Base-by-base conservation (phyloP, 148 eudicot genomes). In the Euryodendron excelsum region DNA sequence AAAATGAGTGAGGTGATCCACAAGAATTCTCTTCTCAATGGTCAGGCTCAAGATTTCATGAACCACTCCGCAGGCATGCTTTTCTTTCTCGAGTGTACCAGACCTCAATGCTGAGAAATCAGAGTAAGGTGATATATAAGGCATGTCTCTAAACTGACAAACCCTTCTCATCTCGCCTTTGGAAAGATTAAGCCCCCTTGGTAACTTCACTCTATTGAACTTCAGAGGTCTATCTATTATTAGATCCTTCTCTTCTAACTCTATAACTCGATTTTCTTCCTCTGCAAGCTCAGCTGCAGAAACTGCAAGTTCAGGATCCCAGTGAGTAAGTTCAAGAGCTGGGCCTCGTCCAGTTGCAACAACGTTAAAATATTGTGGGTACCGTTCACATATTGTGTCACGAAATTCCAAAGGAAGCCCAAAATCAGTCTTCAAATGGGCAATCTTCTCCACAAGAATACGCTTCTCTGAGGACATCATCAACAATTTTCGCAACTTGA, bases 281-380 rank as follows among this genome's bases (percentile, higher is more conserved):
- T 93, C 98, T 14, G 86, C 93, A 75, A 96, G 75, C 93, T 96
- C 97, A 23, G 97, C 98, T 17, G 96, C 97, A 50, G 99, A 91
- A 62, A 96, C 87, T 0, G 99, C 98, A 75, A 96, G 91, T 79
- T 96, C 98, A 23, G 94, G 94, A 78, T 96, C 99, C 99, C 98
- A 96, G 82, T 93, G 95, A 84, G 99, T 92, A 69, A 96, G 80
- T 83, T 96, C 98, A 79, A 96, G 79, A 0, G 94, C 94, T 8
- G 89, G 94, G 66, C 99, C 99, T 67, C 92, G 81, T 20, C 82
- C 98, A 61, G 98, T 93, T 14, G 55, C 13, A 18, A 92, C 94
- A 81, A 93, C 93, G 86, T 80, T 90, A 59, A 92, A 96, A 78
- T 96, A 96, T 79, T 96, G 98, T 1, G 99, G 99, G 78, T 96